Base-by-base conservation (phyloP, 1,139 yeast species). In the Wickerhamiella infanticola region DNA sequence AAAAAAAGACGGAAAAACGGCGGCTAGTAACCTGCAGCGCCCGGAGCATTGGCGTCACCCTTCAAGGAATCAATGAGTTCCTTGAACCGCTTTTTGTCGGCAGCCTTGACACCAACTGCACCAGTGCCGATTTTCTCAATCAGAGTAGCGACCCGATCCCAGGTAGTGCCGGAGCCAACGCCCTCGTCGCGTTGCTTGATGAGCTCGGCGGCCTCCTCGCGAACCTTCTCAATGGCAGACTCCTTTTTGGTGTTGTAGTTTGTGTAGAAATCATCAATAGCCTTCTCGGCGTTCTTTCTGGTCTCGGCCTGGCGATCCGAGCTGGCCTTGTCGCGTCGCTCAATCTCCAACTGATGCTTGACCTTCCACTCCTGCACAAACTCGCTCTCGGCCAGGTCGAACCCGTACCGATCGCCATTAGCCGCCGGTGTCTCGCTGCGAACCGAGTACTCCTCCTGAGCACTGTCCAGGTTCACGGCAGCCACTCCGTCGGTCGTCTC, bases 201-300 rank as follows among this genome's bases (percentile, higher is more conserved):
- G 59, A 80, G 88, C 49, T 73, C 75, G 52, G 60, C 59, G 53
- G 79, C 84, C 56, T 84, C 85, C 53, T 78, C 81, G 60, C 69
- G 69, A 6, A 84, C 80, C 50, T 75, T 73, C 51, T 75, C 78
- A 50, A 81, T 69, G 47, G 77, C 75, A 53, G 74, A 74, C 47
- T 85, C 94, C 65, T 79, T 83, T 68, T 90, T 90, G 59, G 73
- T 70, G 66, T 85, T 86, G 71, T 93, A 93, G 60, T 81, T 81
- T 56, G 86, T 95, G 65, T 93, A 93, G 65, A 90, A 90, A 55
- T 84, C 95, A 62, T 90, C 96, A 58, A 88, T 79, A 46, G 90
- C 79, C 60, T 78, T 77, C 58, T 79, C 76, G n/a, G 98, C 98
- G 52, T 80, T 79, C 43, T 75, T 72, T 47, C 81, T 72, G 49